These are phyloP conservation scores for Neoboletus brunneissimus DNA, from an alignment of 768 basidiomycete genomes.

Conservation along the genomic window DNA sequence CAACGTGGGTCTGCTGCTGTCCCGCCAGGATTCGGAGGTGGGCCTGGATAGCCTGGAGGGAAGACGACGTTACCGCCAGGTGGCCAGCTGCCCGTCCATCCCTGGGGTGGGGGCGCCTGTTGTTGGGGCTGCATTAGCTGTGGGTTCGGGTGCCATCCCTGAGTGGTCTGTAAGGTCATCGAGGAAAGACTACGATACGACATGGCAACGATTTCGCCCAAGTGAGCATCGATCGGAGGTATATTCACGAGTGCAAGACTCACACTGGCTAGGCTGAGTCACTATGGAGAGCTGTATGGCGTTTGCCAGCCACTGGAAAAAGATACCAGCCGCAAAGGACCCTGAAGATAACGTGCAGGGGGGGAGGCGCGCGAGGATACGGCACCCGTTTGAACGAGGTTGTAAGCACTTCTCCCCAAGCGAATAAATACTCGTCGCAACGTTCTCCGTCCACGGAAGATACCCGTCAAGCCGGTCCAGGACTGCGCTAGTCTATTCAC, in stretches of 20 bases:
- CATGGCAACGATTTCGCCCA: background rate
- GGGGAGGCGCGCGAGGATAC: background rate
- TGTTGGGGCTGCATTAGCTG: slow-evolving; percentile 31
- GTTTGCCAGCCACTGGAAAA: background rate
- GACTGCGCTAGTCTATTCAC: slow-evolving; percentile 1
- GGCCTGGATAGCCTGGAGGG: slow-evolving; percentile 38
- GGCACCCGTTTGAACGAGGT: background rate
- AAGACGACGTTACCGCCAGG: slow-evolving; percentile 27
- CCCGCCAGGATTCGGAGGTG: slow-evolving; percentile 57
- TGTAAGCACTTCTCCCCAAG: background rate
- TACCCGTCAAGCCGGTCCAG: slow-evolving; percentile 21
- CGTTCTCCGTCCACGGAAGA: slow-evolving; percentile 8
- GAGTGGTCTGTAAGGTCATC: slow-evolving; percentile 26
- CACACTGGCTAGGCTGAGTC: background rate
- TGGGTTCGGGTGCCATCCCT: slow-evolving; percentile 35
- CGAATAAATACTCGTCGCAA: slow-evolving; percentile 11
- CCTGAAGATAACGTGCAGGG: slow-evolving; percentile 3
- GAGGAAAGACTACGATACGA: background rate
- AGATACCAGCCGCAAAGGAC: background rate
- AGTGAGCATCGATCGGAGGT: slow-evolving; percentile 10
- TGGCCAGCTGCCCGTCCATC: slow-evolving; percentile 40
- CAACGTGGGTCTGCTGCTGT: slow-evolving; percentile 44
- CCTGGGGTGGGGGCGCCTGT: slow-evolving; percentile 24
- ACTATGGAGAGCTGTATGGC: background rate
- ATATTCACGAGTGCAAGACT: background rate